Conservation (phyloP, 2,329 filamentous ascomycete species). For the Rhynchosporium graminicola region DNA sequence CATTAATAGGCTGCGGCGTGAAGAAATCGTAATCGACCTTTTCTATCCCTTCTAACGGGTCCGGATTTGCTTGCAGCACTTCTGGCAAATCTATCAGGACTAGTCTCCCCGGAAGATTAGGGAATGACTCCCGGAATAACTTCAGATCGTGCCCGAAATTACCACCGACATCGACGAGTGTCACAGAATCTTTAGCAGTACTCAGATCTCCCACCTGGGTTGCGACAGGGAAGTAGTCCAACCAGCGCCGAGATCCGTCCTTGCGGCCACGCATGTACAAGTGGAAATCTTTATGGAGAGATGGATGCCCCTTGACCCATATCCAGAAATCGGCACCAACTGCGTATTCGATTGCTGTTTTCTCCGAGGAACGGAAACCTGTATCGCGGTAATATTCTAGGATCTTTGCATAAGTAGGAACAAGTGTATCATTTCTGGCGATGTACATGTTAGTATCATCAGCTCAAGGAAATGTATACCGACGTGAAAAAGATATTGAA, state of each 20-base stretch:
- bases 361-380: constrained; percentile 15
- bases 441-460: background rate
- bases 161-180: constrained; percentile 23
- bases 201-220: constrained; percentile 8
- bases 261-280: constrained; percentile 20
- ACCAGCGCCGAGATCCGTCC: constrained; percentile 17
- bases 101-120: constrained; percentile 25
- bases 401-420: constrained; percentile 15
- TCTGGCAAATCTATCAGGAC: constrained; percentile 25
- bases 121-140: constrained; percentile 21
- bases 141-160: constrained; percentile 26
- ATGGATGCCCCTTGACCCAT: constrained; percentile 1
- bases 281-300: constrained; percentile 16
- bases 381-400: constrained; percentile 15
- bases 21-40: constrained; percentile 41
- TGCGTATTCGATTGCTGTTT: constrained; percentile 19
- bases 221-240: constrained; percentile 17
- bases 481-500: too few relatives aligned
- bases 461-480: background rate
- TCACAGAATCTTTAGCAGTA: background rate
- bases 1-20: constrained; percentile 37
- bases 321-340: constrained; percentile 13
- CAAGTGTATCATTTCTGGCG: constrained; percentile 16
- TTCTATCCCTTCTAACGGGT: constrained; percentile 30
- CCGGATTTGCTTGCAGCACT: constrained; percentile 4